These are phyloP conservation scores for Lindgomyces ingoldianus DNA, from an alignment of 495 filamentous ascomycete genomes.

Conservation along the genomic window DNA sequence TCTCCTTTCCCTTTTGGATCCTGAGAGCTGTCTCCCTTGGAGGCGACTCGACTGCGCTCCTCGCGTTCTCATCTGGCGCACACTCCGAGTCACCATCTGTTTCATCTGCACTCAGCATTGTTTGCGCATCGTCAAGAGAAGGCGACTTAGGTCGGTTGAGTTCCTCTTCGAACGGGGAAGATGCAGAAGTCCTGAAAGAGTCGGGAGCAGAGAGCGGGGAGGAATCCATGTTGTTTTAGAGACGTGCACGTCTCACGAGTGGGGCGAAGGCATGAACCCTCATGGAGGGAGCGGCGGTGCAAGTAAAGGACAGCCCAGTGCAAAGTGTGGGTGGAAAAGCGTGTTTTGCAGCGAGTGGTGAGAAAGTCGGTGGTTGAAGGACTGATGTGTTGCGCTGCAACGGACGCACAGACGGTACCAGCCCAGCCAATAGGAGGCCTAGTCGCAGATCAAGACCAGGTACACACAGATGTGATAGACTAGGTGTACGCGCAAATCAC, in stretches of 20 bases:
- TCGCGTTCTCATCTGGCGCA: background rate
- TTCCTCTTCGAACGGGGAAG: conserved; percentile 24
- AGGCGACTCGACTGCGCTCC: background rate
- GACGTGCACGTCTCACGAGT: conserved; percentile 32
- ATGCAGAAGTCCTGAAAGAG: conserved; percentile 18
- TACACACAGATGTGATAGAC: no score
- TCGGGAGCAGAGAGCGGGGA: conserved; percentile 26
- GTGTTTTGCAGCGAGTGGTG: background rate
- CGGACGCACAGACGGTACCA: background rate
- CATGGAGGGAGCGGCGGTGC: conserved; percentile 15
- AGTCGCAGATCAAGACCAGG: background rate
- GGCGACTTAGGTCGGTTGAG: conserved; percentile 10
- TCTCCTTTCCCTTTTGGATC: conserved; percentile 41
- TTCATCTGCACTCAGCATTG: background rate
- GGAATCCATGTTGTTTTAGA: conserved; percentile 36
- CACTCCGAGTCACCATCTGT: conserved; percentile 3
- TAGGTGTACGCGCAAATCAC: no score
- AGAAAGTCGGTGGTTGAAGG: background rate
- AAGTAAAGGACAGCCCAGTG: background rate
- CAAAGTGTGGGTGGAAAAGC: background rate
- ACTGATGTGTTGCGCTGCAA: background rate
- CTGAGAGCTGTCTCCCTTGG: conserved; percentile 7
- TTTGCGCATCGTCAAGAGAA: conserved; percentile 10
- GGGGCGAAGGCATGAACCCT: conserved; percentile 31
- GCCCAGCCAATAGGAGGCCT: background rate